A percentile compares a stretch with the other conserved stretches of the same genome.
Evolutionary conservation across 805 yeast species (phyloP).

Genomic region (Yamadazyma olivae): DNA sequence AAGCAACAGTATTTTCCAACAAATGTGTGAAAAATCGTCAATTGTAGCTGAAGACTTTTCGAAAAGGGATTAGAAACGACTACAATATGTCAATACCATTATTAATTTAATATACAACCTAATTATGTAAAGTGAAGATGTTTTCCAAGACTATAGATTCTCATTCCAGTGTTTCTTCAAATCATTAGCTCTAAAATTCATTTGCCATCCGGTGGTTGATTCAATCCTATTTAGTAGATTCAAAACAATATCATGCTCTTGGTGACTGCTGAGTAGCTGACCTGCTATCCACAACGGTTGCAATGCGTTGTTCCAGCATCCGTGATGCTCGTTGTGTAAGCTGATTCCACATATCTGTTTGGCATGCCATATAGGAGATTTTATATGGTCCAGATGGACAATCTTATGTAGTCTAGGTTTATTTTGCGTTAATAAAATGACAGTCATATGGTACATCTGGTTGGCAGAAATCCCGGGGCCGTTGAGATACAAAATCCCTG

Average conservation of each 20-base stretch:
- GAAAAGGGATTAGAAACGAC: neutral
- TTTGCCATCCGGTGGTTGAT: slow-evolving; percentile 27
- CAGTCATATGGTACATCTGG: slow-evolving; percentile 37
- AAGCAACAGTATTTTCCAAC: slow-evolving; percentile 53
- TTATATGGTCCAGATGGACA: slow-evolving; percentile 10
- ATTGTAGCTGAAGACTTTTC: slow-evolving; percentile 44
- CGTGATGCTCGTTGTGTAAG: slow-evolving; percentile 24
- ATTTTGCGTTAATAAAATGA: slow-evolving; percentile 35
- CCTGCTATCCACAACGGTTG: slow-evolving; percentile 27
- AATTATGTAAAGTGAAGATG: neutral
- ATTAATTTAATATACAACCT: neutral
- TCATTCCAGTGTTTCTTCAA: slow-evolving; percentile 21
- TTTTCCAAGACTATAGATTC: neutral
- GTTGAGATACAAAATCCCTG: slow-evolving; percentile 31
- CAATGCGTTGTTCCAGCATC: slow-evolving; percentile 23
- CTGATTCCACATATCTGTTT: slow-evolving; percentile 35
- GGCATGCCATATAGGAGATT: slow-evolving; percentile 38
- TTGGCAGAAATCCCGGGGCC: slow-evolving; percentile 36
- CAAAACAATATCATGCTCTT: slow-evolving; percentile 19
- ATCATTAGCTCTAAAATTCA: slow-evolving; percentile 26
- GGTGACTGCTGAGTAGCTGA: slow-evolving; percentile 20
- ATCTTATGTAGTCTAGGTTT: slow-evolving; percentile 35
- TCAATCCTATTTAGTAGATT: slow-evolving; percentile 21
- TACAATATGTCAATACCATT: too few species aligned
- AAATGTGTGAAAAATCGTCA: slow-evolving; percentile 61